Evolutionary conservation across 1,284 basidiomycete genomes (phyloP), one percentile per base, ranked within the genome.

Genomic region (Microbotryum silenes-acaulis): DNA sequence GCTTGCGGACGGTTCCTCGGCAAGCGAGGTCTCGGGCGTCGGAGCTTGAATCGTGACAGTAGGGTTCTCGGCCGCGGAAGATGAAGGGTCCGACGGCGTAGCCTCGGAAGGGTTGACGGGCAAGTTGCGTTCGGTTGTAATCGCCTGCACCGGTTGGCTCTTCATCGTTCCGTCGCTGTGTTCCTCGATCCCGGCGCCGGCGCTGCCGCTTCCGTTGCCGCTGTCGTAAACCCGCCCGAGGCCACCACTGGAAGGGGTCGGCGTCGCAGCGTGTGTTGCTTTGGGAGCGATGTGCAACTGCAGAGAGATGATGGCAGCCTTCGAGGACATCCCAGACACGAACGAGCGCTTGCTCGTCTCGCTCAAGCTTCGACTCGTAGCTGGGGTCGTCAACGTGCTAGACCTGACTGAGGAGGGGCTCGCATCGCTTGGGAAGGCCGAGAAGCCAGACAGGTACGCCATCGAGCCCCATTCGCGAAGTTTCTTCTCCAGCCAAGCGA

Each of bases 401-500:
- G 64, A 20, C 1, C 25, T 53, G 51, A 53, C 10, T 18, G 37
- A 42, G 6, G 12, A 18, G 37, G 37, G 12, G 12, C 37, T 65
- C 63, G 12, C 60, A 45, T 3, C 56, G 23, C 4, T 57, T 51
- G 14, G 51, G 18, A 21, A 55, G 54, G 31, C 61, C 42, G 70
- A 68, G 65, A 74, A 74, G 7, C 68, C 67, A 6, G 69, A 71
- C 14, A 74, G 66, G 55, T 72, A 73, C 0, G 70, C 69, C 77
- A 78, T 78, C 25, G 72, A 79, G 5, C 81, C 94, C 96, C 96
- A 99, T 75, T 99, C 96, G 65, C 96, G 89, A 71, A 98, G 93
- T 80, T 99, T 99, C 79, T 87, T 90, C 75, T 97, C 92, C 57
- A 99, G 79, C 96, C 96, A 99, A 54, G 88, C 82, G 23, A 96